Base-by-base conservation (phyloP, 2,329 filamentous ascomycete genomes). In the Geosmithia flava region DNA sequence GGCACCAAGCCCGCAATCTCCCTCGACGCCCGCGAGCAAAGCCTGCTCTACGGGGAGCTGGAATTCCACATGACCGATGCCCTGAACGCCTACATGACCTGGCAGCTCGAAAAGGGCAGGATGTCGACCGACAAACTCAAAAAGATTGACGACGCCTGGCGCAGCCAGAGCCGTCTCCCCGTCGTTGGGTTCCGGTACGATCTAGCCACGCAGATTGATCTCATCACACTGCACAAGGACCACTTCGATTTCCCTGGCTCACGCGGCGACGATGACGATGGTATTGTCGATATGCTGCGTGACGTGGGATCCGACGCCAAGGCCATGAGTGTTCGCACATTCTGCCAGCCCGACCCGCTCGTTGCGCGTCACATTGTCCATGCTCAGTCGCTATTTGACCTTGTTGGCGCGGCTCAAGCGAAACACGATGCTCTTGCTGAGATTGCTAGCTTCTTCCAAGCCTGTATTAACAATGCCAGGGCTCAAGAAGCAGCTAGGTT, bases 141-240 rank as follows among this genome's bases (percentile, higher is more conserved):
- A 53, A 70, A 67, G 50, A 60, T 78, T 7, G 66, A 69, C 2
- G 74, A 79, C 46, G 58, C 55, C 5, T 81, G 76, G 77, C 60
- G 65, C 20, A 63, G 68, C 42, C 69, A 71, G 52, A 76, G 76
- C 40, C 74, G 73, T 0, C 74, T 76, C 6, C 69, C 67, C 48
- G 75, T 80, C 8, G 60, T 76, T 20, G 72, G 73, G 13, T 80
- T 79, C 58, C 72, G 75, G 17, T 80, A 76, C 57, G 76, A 81
- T 51, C 58, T 80, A 2, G 76, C 80, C 61, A 79, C 76, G 1
- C 77, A 80, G 60, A 56, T 80, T n/a, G 73, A 77, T 11, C 67
- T 81, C 11, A 58, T 80, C 20, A 56, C 59, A 16, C 56, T 72
- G 8, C 76, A 80, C 52, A 57, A 69, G 27, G 58, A 70, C 10